Base-by-base conservation (phyloP, 108 stramenopile genomes). In the Stephanodiscus triporus region DNA sequence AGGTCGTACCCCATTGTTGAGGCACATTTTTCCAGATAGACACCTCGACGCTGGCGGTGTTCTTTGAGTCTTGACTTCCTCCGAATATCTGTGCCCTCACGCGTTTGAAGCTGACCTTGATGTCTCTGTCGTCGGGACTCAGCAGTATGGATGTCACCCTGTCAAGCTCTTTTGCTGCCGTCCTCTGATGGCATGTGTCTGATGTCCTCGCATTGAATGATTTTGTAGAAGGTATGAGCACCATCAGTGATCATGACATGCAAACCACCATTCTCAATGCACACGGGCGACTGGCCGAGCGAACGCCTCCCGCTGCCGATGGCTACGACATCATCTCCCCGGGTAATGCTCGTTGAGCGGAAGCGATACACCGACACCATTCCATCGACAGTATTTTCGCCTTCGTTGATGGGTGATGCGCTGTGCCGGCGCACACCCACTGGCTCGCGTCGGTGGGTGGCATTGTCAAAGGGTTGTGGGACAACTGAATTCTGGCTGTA, bases 241-340 rank as follows among this genome's bases (percentile, higher is more conserved):
- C 80, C 80, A 70, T 81, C 80, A 9, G 80, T 65, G 16, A 74
- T 50, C 38, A 74, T 36, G 53, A 81, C 43, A 70, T 81, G 80
- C 34, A 81, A 36, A 27, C 63, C 49, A 38, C 61, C 53, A 30
- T 80, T 68, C 16, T 40, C 67, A 26, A 43, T 53, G 27, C 49
- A 47, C 72, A 53, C 48, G 37, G 54, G 23, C 56, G 40, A 14
- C 29, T 37, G 20, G n/a, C 27, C 16, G 70, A 47, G n/a, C 56
- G 58, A 60, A 26, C 70, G 40, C 57, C 57, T 40, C 16, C 38
- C 57, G 19, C 30, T 59, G 23, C 58, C 60, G 20, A 40, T 36
- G 13, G 9, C n/a, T n/a, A n/a, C n/a, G 23, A 40, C n/a, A 20
- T 43, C 17, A 56, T 20, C 58, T 24, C 29, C 49, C 14, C 27